These are phyloP conservation scores for Ceratocystis destructans DNA, from an alignment of 2,329 filamentous ascomycete genomes.

Conservation along the genomic window DNA sequence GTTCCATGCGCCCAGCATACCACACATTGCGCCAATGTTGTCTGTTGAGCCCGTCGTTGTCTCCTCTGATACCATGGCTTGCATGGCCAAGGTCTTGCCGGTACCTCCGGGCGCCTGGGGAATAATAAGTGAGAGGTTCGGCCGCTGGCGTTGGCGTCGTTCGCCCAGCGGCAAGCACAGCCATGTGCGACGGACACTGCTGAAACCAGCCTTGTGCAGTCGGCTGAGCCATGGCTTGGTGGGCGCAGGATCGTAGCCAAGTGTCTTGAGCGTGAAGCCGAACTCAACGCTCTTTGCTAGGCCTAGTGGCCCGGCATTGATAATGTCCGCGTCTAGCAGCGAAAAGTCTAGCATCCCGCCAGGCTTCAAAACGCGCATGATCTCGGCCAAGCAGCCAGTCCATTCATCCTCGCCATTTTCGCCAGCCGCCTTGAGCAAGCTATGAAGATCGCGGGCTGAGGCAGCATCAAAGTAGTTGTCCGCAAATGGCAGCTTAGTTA, in stretches of 20 bases:
- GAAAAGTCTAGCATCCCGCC: conserved; percentile 87
- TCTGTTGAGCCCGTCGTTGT: conserved; percentile 48
- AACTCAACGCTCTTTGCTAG: conserved; percentile 84
- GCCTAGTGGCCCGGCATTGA: conserved; percentile 66
- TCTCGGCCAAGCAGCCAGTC: conserved; percentile 71
- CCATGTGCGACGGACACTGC: conserved; percentile 73
- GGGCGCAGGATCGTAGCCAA: conserved; percentile 77
- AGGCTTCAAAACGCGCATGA: conserved; percentile 80
- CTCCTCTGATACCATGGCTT: conserved; percentile 40
- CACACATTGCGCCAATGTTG: conserved; percentile 60
- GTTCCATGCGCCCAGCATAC: conserved; percentile 71
- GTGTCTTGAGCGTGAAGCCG: conserved; percentile 72
- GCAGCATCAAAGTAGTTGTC: conserved; percentile 82
- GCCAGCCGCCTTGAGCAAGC: conserved; percentile 60
- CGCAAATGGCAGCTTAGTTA: conserved; percentile 73
- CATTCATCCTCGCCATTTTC: conserved; percentile 69
- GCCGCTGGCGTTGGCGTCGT: conserved; percentile 13
- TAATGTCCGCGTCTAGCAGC: conserved; percentile 77
- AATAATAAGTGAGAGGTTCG: conserved; percentile 27
- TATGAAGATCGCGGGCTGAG: conserved; percentile 75
- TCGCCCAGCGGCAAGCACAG: conserved; percentile 71
- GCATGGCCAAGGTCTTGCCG: conserved; percentile 36
- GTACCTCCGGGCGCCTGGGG: not conserved
- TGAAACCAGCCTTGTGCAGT: conserved; percentile 61
- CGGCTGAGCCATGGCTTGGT: conserved; percentile 69